Percentiles rank a stretch among this genome's conserved stretches.
These are phyloP conservation scores for Sanghuangporus baumii DNA, from an alignment of 1,284 basidiomycete genomes.

Conservation along the genomic window DNA sequence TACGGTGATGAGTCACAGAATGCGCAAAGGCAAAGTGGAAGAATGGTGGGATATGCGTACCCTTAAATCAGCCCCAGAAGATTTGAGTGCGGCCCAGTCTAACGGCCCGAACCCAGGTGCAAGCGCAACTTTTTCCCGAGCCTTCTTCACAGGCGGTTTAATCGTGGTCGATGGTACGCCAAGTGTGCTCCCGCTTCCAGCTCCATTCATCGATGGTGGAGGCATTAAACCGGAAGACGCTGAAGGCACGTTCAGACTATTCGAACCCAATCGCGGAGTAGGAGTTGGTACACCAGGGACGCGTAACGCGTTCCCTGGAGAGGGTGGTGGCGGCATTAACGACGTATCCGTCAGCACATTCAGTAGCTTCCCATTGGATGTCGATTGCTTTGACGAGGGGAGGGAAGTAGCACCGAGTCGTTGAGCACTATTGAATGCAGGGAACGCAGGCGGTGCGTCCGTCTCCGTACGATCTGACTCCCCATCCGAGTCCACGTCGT, in stretches of 20 bases:
- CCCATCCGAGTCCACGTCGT: constrained; percentile 46
- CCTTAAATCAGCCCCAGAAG: constrained; percentile 72
- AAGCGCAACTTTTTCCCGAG: constrained; percentile 78
- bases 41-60: constrained; percentile 36
- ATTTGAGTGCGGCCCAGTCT: constrained; percentile 90
- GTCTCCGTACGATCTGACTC: constrained; percentile 46
- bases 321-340: constrained; percentile 73
- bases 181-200: constrained; percentile 28
- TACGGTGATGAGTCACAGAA: constrained; percentile 10
- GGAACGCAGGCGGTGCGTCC: constrained; percentile 79
- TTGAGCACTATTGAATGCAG: constrained; percentile 76
- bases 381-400: constrained; percentile 21
- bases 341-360: constrained; percentile 47
- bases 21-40: background rate
- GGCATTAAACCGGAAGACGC: constrained; percentile 25
- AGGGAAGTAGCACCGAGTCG: constrained; percentile 35
- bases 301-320: constrained; percentile 41
- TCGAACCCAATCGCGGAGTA: constrained; percentile 1
- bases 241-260: constrained; percentile 24
- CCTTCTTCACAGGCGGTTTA: constrained; percentile 47
- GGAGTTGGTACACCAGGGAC: constrained; percentile 32
- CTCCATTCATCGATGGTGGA: background rate
- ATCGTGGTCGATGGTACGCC: constrained; percentile 56
- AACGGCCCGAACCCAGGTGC: constrained; percentile 89
- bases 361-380: constrained; percentile 26